Evolutionary conservation across 2,329 filamentous ascomycete species (phyloP).

Genomic region (Scolecobasidium constrictum): DNA sequence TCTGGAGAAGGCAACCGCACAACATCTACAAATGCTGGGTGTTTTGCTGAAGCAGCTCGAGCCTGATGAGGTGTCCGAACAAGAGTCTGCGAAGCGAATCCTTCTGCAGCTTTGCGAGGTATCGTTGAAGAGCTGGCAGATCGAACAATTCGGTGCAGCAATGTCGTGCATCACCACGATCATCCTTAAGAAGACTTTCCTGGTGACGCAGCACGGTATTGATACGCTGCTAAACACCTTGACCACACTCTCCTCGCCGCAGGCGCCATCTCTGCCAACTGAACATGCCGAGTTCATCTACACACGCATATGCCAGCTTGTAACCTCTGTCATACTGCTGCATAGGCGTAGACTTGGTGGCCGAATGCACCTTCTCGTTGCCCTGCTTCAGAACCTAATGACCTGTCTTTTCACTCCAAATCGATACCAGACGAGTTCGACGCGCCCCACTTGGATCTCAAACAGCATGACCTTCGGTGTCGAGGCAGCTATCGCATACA

Average conservation of each 20-base stretch:
- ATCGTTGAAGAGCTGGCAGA: neutral
- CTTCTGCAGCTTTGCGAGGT: constrained; percentile 1
- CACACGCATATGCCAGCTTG: constrained; percentile 42
- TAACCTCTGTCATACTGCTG: constrained; percentile 42
- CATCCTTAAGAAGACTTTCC: constrained; percentile 17
- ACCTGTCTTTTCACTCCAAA: constrained; percentile 39
- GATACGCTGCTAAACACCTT: constrained; percentile 30
- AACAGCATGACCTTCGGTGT: constrained; percentile 18
- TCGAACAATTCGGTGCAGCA: constrained; percentile 3
- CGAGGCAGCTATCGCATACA: constrained; percentile 35
- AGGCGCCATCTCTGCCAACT: constrained; percentile 18
- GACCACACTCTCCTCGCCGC: constrained; percentile 21
- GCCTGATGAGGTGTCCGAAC: neutral
- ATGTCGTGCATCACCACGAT: constrained; percentile 4
- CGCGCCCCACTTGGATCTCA: constrained; percentile 23
- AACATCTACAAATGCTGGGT: constrained; percentile 1
- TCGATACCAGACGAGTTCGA: constrained; percentile 9
- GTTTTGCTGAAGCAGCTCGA: constrained; percentile 1
- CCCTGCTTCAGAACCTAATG: constrained; percentile 43
- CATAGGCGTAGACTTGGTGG: constrained; percentile 48
- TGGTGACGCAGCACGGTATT: constrained; percentile 32
- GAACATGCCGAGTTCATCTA: constrained; percentile 33
- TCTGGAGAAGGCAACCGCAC: neutral
- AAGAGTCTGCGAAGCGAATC: neutral
- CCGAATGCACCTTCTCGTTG: constrained; percentile 48